Evolutionary conservation across 2,329 filamentous ascomycete genomes (phyloP), one percentile per base, ranked within the genome.

Genomic region (Fonsecaea pugnacius): DNA sequence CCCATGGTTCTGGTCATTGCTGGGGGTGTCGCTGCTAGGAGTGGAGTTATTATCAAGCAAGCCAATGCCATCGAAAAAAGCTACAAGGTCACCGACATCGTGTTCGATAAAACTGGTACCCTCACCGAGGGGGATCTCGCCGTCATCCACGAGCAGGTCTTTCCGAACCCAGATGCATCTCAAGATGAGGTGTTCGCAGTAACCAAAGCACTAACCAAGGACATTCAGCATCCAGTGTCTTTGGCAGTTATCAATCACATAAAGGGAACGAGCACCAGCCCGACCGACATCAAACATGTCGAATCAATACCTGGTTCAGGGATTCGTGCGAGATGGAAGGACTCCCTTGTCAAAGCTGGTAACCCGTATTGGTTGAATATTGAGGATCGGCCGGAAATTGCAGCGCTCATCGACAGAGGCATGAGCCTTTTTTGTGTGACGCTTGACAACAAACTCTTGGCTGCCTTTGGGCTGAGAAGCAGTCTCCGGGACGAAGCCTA

Each of bases 31-130:
- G 88, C 86, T 0, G 89, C 90, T 0, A 76, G 82, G 8, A 75
- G 78, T 8, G 90, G 90, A 0, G 79, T 93, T 16, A 83, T 93
- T 18, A 87, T 93, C 76, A 90, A 91, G 71, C 83, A 86, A 1
- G 84, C 87, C 0, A 80, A 86, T 52, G 83, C 82, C 2, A 85
- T 91, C 27, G 89, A 92, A 72, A 75, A 84, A 0, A 87, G 85
- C 0, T 78, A 83, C 61, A 87, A 84, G 64, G 78, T 84, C 0
- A 83, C 86, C 0, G 86, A 92, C 69, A 84, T 92, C 1, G 82
- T 94, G 0, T 89, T 94, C 69, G 90, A 94, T 79, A 94, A 93
- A 75, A 94, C 91, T 0, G 90, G 91, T 0, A 93, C 90, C 0
- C 73, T 93, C 7, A 93, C 91, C 0, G 74, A 79, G 27, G 88